Percentiles rank a stretch among this genome's conserved stretches.
Conservation (phyloP, 1,284 basidiomycete genomes). For the Tilletiopsis washingtonensis region DNA sequence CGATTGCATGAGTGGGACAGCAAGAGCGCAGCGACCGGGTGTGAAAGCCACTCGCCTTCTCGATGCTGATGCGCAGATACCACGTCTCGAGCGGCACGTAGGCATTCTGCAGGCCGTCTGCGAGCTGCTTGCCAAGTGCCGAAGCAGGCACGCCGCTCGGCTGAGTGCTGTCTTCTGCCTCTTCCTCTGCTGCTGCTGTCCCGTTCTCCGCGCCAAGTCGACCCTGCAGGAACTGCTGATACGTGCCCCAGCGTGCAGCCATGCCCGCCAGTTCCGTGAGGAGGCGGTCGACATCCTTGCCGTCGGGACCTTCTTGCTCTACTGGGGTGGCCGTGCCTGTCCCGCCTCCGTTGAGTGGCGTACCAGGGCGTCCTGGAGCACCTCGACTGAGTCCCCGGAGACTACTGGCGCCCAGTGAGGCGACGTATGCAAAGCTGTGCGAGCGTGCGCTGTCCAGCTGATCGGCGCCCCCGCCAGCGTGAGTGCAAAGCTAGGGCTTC, state of each 20-base stretch:
- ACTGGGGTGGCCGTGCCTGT: slow-evolving; percentile 4
- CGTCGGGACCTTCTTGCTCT: slow-evolving; percentile 67
- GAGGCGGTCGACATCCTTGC: slow-evolving; percentile 79
- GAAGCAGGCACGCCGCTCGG: slow-evolving; percentile 1
- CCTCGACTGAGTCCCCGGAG: background rate
- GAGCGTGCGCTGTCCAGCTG: slow-evolving; percentile 10
- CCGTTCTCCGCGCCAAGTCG: slow-evolving; percentile 52
- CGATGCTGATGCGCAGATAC: slow-evolving; percentile 79
- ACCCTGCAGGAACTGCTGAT: slow-evolving; percentile 75
- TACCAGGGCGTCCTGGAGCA: slow-evolving; percentile 4
- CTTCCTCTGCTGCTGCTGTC: background rate
- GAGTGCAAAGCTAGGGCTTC: too few species aligned
- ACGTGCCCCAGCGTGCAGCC: slow-evolving; percentile 82
- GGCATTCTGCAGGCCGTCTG: slow-evolving; percentile 55
- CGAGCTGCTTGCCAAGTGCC: slow-evolving; percentile 60
- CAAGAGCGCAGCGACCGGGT: slow-evolving; percentile 47
- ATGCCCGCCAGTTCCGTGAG: slow-evolving; percentile 79
- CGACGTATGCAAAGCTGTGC: slow-evolving; percentile 7
- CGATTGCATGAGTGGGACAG: too few species aligned
- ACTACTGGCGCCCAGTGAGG: background rate
- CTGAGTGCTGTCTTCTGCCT: background rate
- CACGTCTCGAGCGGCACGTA: slow-evolving; percentile 85
- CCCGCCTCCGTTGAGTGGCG: background rate
- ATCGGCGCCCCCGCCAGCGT: background rate
- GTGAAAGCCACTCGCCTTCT: slow-evolving; percentile 58